Percentiles rank a stretch among this genome's conserved stretches.
phyloP scores from a whole-genome alignment of 1,139 yeast genomes.

The Meyerozyma guilliermondii region DNA sequence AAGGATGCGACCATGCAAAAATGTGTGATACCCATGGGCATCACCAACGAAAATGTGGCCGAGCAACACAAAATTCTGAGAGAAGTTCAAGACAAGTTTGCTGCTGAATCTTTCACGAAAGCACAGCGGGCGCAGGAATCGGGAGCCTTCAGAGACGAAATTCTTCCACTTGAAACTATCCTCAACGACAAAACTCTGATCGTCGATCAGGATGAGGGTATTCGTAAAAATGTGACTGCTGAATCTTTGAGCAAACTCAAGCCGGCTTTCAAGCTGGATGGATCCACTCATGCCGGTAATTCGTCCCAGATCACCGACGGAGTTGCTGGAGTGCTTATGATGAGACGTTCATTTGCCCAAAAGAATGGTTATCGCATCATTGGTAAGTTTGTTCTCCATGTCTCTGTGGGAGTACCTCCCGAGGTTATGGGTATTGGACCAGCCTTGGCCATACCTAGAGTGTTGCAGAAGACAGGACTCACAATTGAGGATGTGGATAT shows the following conservation, averaged over 20 bases:
- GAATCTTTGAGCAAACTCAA: slow-evolving; percentile 65
- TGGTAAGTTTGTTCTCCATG: slow-evolving; percentile 74
- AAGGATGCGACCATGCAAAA: slow-evolving; percentile 37
- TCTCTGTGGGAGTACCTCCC: slow-evolving; percentile 88
- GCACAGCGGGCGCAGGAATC: slow-evolving; percentile 67
- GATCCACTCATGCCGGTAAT: slow-evolving; percentile 91
- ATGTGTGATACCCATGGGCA: slow-evolving; percentile 88
- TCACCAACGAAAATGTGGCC: slow-evolving; percentile 77
- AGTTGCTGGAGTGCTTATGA: slow-evolving; percentile 83
- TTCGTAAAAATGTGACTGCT: slow-evolving; percentile 81
- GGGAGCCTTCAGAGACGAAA: slow-evolving; percentile 83
- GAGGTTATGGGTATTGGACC: slow-evolving; percentile 98
- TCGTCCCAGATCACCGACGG: slow-evolving; percentile 96
- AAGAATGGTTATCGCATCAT: slow-evolving; percentile 58
- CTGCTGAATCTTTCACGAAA: slow-evolving; percentile 78
- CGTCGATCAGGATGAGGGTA: slow-evolving; percentile 84
- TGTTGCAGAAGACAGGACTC: slow-evolving; percentile 62
- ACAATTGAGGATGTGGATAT: slow-evolving; percentile 62
- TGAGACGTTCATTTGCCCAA: slow-evolving; percentile 86
- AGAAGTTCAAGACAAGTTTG: slow-evolving; percentile 76
- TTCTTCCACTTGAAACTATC: slow-evolving; percentile 65
- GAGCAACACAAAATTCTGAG: slow-evolving; percentile 60
- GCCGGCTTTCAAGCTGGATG: slow-evolving; percentile 85
- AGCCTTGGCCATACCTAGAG: slow-evolving; percentile 85
- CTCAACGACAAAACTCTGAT: slow-evolving; percentile 40